Conservation (phyloP, 805 yeast genomes). For the Ogataea philodendri region DNA sequence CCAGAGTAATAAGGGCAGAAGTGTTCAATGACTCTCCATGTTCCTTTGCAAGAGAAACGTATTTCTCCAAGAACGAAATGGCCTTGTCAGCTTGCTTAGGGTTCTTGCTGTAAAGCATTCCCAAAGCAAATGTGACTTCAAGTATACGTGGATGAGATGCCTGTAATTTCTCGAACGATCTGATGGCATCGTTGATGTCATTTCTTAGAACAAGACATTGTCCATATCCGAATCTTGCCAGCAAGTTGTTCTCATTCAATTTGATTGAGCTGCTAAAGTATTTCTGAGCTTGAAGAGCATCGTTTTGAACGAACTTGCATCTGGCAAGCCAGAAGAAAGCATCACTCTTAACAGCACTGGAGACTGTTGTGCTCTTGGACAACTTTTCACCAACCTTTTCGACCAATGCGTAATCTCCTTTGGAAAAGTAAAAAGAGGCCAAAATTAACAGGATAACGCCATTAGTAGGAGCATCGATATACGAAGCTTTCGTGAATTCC, state of each 20-base stretch:
- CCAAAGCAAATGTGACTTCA: slow-evolving; percentile 75
- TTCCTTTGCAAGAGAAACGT: slow-evolving; percentile 59
- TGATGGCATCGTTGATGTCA: slow-evolving; percentile 75
- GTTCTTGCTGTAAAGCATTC: slow-evolving; percentile 63
- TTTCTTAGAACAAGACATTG: slow-evolving; percentile 78
- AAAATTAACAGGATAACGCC: slow-evolving; percentile 64
- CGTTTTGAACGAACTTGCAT: slow-evolving; percentile 57
- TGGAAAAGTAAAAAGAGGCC: slow-evolving; percentile 70
- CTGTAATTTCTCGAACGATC: slow-evolving; percentile 75
- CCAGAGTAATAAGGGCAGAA: slow-evolving; percentile 65
- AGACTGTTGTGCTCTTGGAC: slow-evolving; percentile 37
- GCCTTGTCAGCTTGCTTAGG: slow-evolving; percentile 46
- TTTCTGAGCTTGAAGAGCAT: slow-evolving; percentile 68
- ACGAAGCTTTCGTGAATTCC: slow-evolving; percentile 41
- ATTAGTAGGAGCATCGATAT: slow-evolving; percentile 44
- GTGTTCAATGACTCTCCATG: slow-evolving; percentile 55
- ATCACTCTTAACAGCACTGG: slow-evolving; percentile 51
- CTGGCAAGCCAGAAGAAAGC: slow-evolving; percentile 86
- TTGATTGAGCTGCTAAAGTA: slow-evolving; percentile 71
- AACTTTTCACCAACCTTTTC: slow-evolving; percentile 55
- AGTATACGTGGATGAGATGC: slow-evolving; percentile 64
- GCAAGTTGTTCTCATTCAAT: slow-evolving; percentile 58
- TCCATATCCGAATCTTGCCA: slow-evolving; percentile 80
- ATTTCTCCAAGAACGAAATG: slow-evolving; percentile 63
- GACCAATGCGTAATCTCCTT: slow-evolving; percentile 56